Conservation (phyloP, 495 filamentous ascomycete genomes). For the Letharia lupina region DNA sequence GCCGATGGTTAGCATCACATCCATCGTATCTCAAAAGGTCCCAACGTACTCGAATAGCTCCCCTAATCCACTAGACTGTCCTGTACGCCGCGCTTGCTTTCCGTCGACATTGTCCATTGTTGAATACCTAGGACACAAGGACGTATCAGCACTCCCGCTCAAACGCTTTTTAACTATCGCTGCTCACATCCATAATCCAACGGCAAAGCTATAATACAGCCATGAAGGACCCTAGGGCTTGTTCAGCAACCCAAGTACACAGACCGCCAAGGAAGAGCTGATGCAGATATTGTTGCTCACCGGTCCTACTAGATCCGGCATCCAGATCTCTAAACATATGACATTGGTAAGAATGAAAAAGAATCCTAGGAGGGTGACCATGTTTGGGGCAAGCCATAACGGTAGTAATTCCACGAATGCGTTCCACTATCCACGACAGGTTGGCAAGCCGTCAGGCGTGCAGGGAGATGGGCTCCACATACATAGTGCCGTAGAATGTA, state of each 20-base stretch:
- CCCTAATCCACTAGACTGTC: slow-evolving; percentile 87
- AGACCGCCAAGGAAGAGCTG: neutral
- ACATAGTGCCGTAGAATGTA: slow-evolving; percentile 95
- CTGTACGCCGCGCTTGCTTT: slow-evolving; percentile 91
- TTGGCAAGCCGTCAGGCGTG: slow-evolving; percentile 10
- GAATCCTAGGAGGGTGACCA: slow-evolving; percentile 94
- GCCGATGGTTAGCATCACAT: slow-evolving; percentile 21
- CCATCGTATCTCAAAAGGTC: slow-evolving; percentile 16
- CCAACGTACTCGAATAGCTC: slow-evolving; percentile 81
- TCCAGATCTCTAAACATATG: slow-evolving; percentile 63
- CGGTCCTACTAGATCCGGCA: slow-evolving; percentile 89
- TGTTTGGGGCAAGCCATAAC: slow-evolving; percentile 93
- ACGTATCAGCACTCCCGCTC: slow-evolving; percentile 21
- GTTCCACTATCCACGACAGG: slow-evolving; percentile 66
- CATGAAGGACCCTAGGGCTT: slow-evolving; percentile 64
- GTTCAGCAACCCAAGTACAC: slow-evolving; percentile 25
- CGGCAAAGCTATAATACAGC: slow-evolving; percentile 90
- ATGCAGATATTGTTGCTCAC: slow-evolving; percentile 40
- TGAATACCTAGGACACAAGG: slow-evolving; percentile 56
- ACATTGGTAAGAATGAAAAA: slow-evolving; percentile 87
- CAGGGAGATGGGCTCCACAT: slow-evolving; percentile 31
- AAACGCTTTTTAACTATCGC: neutral
- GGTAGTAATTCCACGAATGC: slow-evolving; percentile 87
- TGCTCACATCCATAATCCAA: slow-evolving; percentile 82
- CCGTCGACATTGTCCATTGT: slow-evolving; percentile 98